phyloP scores from a whole-genome alignment of 2,329 filamentous ascomycete species.

The Talaromyces sp. region DNA sequence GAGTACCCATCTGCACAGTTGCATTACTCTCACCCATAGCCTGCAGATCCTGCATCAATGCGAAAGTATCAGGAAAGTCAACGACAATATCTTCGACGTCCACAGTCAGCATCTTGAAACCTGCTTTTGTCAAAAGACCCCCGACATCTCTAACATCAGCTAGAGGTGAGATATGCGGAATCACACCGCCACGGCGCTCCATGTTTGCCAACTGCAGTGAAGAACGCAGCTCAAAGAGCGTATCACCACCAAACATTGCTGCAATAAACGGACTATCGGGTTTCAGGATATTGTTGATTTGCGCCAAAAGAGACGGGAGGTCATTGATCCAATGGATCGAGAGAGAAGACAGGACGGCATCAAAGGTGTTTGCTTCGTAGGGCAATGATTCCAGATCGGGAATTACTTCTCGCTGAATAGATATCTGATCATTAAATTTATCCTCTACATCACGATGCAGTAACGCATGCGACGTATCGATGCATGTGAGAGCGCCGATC shows the following conservation, averaged over 20 bases:
- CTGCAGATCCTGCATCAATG: conserved; percentile 89
- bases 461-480: conserved; percentile 73
- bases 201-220: conserved; percentile 89
- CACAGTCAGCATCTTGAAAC: conserved; percentile 93
- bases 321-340: conserved; percentile 98
- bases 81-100: conserved; percentile 97
- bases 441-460: conserved; percentile 70
- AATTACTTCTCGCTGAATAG: conserved; percentile 72
- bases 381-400: conserved; percentile 65
- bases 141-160: conserved; percentile 91
- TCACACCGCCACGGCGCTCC: conserved; percentile 86
- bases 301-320: conserved; percentile 75
- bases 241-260: conserved; percentile 95
- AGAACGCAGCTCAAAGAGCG: conserved; percentile 86
- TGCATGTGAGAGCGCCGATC: conserved; percentile 71
- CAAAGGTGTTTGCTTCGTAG: conserved; percentile 73
- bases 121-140: conserved; percentile 76
- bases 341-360: conserved; percentile 83
- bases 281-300: conserved; percentile 83
- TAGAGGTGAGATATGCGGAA: conserved; percentile 83
- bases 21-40: conserved; percentile 96
- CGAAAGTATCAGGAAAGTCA: conserved; percentile 85
- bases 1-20: conserved; percentile 72
- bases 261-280: conserved; percentile 89
- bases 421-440: conserved; percentile 67